Percentiles rank a stretch among this genome's conserved stretches.
Evolutionary conservation across 495 filamentous ascomycete species (phyloP).

Genomic region (Niebla homalea): DNA sequence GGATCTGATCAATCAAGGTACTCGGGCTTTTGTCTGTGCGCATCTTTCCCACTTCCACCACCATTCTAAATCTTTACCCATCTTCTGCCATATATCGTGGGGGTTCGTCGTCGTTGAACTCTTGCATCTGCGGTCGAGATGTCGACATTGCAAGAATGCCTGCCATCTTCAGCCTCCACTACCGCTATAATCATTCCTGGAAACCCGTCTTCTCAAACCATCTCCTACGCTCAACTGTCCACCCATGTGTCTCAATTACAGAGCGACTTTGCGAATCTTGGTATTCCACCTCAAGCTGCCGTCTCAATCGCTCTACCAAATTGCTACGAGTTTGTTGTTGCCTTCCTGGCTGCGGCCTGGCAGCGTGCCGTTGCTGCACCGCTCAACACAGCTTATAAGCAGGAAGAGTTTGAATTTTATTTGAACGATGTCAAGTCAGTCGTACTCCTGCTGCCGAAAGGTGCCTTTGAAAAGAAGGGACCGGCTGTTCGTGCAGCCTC

Average conservation of each 20-base stretch:
- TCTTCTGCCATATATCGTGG: too few relatives aligned
- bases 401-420: conserved; percentile 81
- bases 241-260: conserved; percentile 53
- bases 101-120: too few relatives aligned
- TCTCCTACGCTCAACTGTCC: conserved; percentile 51
- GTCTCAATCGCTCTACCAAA: conserved; percentile 69
- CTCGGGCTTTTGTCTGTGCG: too few relatives aligned
- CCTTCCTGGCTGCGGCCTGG: conserved; percentile 64
- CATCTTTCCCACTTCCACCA: too few relatives aligned
- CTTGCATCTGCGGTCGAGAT: too few relatives aligned
- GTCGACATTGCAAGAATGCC: too few relatives aligned
- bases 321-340: conserved; percentile 69
- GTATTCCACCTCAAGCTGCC: conserved; percentile 46
- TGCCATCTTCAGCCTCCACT: conserved; percentile 18
- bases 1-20: too few relatives aligned
- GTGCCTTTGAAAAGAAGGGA: conserved; percentile 45
- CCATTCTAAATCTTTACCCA: too few relatives aligned
- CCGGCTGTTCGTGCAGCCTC: conserved; percentile 60
- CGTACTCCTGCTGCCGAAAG: conserved; percentile 56
- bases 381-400: conserved; percentile 71
- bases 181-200: conserved; percentile 56
- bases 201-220: conserved; percentile 38
- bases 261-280: conserved; percentile 54
- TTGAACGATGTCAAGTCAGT: conserved; percentile 71
- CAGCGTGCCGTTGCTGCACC: conserved; percentile 71